A percentile compares a stretch with the other conserved stretches of the same genome.
Evolutionary conservation across 306 rosid species (phyloP).

Genomic region (Chamaecrista fasciculata): DNA sequence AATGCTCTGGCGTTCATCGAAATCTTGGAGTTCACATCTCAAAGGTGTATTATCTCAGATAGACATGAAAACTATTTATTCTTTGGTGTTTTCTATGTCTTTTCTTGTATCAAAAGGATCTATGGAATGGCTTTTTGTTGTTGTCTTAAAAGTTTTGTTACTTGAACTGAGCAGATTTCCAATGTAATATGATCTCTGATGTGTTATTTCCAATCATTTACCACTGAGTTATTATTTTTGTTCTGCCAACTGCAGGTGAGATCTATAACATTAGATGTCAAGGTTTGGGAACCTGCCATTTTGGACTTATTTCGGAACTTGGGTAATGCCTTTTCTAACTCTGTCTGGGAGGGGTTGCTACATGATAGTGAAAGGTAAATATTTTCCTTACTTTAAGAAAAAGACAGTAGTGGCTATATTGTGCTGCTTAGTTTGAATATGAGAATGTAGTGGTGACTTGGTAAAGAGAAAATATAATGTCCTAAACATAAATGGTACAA

Average conservation of each 20-base stretch:
- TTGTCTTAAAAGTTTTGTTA: background rate
- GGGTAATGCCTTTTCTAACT: conserved; percentile 86
- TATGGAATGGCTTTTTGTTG: background rate
- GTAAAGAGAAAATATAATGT: background rate
- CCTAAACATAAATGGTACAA: no score
- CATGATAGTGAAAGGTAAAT: conserved; percentile 57
- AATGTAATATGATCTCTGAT: background rate
- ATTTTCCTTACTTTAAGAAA: conserved; percentile 17
- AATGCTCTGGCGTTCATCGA: conserved; percentile 96
- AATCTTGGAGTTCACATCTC: conserved; percentile 98
- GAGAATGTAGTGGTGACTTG: no score
- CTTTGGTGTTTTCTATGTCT: background rate
- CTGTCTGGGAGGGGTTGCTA: conserved; percentile 82
- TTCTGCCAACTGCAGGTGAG: conserved; percentile 75
- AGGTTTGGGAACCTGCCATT: conserved; percentile 88
- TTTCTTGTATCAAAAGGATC: background rate
- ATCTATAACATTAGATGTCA: conserved; percentile 85
- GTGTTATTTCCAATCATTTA: background rate
- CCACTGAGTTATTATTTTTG: conserved; percentile 26
- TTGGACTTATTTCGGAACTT: conserved; percentile 77
- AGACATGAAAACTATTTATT: conserved; percentile 26
- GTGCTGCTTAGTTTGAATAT: background rate
- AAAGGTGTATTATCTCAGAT: conserved; percentile 54
- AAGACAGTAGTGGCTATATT: conserved; percentile 9
- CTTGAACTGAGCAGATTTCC: conserved; percentile 9